A percentile compares a stretch with the other conserved stretches of the same genome.
Evolutionary conservation across 2,329 filamentous ascomycete species (phyloP).

Genomic region (Pseudocercospora macadamiae): DNA sequence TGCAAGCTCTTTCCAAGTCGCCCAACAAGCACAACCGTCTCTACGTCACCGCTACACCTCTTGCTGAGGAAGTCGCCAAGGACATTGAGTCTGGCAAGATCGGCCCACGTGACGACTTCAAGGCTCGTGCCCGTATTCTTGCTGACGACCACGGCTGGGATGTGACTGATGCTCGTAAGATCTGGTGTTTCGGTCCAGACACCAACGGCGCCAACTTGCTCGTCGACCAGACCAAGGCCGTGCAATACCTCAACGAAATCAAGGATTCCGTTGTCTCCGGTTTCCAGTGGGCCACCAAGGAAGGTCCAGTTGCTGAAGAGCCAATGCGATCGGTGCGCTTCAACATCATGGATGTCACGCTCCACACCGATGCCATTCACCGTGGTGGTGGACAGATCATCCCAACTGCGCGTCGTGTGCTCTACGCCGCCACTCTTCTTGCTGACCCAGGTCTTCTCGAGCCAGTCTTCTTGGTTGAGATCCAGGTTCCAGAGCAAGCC

Average conservation of each 20-base stretch:
- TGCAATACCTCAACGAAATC: constrained; percentile 99
- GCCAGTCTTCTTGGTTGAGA: constrained; percentile 98
- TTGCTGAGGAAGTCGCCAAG: constrained; percentile 86
- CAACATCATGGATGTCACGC: constrained; percentile 99
- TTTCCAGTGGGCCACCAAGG: constrained; percentile 99
- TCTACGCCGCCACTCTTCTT: constrained; percentile 90
- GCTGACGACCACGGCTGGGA: constrained; percentile 99
- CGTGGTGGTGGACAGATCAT: constrained; percentile 99
- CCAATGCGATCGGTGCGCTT: constrained; percentile 96
- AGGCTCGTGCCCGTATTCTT: constrained; percentile 92
- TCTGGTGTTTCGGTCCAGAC: constrained; percentile 99
- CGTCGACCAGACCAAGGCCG: constrained; percentile 99
- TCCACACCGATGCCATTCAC: constrained; percentile 99
- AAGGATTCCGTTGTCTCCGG: constrained; percentile 99
- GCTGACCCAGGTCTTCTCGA: constrained; percentile 90
- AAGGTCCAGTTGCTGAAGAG: constrained; percentile 97
- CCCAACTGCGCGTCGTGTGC: constrained; percentile 93
- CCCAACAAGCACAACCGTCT: constrained; percentile 99
- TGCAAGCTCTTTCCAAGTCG: constrained; percentile 97
- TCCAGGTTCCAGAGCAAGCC: constrained; percentile 96
- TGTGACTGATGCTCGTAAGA: constrained; percentile 99
- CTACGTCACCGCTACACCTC: constrained; percentile 89
- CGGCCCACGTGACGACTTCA: constrained; percentile 95
- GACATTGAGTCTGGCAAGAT: constrained; percentile 94
- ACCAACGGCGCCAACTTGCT: constrained; percentile 97